Evolutionary conservation across 2,329 filamentous ascomycete species (phyloP).

Genomic region (Aspergillus tamarii): DNA sequence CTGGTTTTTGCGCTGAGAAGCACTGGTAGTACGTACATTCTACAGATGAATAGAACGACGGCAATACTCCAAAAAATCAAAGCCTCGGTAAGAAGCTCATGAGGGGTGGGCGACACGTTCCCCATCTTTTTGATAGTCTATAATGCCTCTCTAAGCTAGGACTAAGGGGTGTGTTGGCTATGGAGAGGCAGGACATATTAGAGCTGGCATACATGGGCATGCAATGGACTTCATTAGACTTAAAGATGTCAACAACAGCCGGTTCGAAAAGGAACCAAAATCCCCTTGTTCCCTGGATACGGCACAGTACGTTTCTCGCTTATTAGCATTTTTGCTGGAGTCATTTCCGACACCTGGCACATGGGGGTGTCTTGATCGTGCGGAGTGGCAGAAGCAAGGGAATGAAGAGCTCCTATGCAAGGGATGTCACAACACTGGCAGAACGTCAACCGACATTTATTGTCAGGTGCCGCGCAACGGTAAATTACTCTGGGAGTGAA

Average conservation of each 20-base stretch:
- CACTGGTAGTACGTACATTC: slow-evolving; percentile 29
- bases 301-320: not conserved
- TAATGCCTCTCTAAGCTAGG: not conserved
- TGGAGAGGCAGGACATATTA: too few species aligned
- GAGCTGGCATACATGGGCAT: not conserved
- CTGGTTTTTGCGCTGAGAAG: too few species aligned
- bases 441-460: not conserved
- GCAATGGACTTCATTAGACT: not conserved
- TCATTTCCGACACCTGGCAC: not conserved
- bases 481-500: not conserved
- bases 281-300: not conserved
- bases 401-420: slow-evolving; percentile 11
- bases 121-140: slow-evolving; percentile 28
- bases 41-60: slow-evolving; percentile 30
- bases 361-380: slow-evolving; percentile 2
- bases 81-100: slow-evolving; percentile 32
- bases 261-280: not conserved
- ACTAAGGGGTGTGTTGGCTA: not conserved
- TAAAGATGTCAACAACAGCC: not conserved
- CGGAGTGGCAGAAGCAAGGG: slow-evolving; percentile 7
- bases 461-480: not conserved
- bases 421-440: slow-evolving; percentile 7
- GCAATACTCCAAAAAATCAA: slow-evolving; percentile 36
- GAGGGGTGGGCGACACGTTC: slow-evolving; percentile 33
- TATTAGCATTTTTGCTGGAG: not conserved